Evolutionary conservation across 1,284 basidiomycete species (phyloP).

Genomic region (Stygiomarasmius scandens): DNA sequence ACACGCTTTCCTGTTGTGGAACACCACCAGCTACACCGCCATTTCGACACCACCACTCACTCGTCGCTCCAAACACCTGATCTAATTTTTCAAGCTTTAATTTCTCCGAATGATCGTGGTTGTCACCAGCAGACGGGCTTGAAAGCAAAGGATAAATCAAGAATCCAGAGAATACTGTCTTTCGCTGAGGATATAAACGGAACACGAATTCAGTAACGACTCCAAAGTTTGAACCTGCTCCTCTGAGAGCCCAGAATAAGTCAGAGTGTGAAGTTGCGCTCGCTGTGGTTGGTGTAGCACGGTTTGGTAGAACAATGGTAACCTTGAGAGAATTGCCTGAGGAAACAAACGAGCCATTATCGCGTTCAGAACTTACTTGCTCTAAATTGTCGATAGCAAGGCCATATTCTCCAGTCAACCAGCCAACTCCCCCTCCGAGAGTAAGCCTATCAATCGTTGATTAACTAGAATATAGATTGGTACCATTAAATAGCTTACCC

Average conservation of each 20-base stretch:
- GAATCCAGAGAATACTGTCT: constrained; percentile 44
- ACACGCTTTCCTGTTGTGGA: neutral
- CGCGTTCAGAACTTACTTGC: constrained; percentile 3
- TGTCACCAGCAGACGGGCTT: too few relatives aligned
- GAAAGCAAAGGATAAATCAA: constrained; percentile 40
- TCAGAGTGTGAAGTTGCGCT: constrained; percentile 30
- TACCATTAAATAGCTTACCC: constrained; percentile 22
- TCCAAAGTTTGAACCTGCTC: constrained; percentile 62
- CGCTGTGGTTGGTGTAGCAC: too few relatives aligned
- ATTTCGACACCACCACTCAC: constrained; percentile 33
- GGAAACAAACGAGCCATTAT: too few relatives aligned
- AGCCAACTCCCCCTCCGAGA: constrained; percentile 10
- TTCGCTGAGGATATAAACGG: constrained; percentile 47
- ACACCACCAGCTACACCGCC: constrained; percentile 32
- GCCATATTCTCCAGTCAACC: constrained; percentile 4
- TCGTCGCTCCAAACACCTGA: constrained; percentile 37
- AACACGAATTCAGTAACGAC: constrained; percentile 60
- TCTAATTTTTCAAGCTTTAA: constrained; percentile 25
- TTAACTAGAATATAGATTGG: neutral
- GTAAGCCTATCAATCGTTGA: neutral
- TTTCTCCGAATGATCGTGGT: neutral
- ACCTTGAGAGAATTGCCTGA: too few relatives aligned
- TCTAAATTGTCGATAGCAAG: constrained; percentile 10
- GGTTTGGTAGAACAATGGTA: neutral
- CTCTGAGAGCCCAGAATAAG: constrained; percentile 63